These are phyloP conservation scores for Starmerella powellii DNA, from an alignment of 805 yeast genomes.

Conservation along the genomic window DNA sequence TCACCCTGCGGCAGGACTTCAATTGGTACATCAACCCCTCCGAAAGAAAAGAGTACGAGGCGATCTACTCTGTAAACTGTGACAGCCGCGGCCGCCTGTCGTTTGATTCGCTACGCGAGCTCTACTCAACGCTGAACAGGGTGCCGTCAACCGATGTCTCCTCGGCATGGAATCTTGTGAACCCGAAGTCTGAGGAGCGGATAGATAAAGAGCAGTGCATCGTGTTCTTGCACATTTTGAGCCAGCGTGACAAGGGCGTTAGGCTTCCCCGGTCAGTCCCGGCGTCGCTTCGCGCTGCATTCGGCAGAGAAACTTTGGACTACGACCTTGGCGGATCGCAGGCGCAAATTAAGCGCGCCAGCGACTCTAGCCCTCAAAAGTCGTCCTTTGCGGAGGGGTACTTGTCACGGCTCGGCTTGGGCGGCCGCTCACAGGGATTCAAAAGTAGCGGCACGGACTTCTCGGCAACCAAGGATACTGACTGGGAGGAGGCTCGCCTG, in stretches of 20 bases:
- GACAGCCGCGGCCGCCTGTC: constrained; percentile 72
- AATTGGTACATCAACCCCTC: constrained; percentile 96
- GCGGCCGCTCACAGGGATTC: constrained; percentile 26
- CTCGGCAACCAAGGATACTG: constrained; percentile 48
- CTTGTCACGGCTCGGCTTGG: constrained; percentile 34
- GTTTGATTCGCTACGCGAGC: constrained; percentile 55
- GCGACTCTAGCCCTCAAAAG: constrained; percentile 11
- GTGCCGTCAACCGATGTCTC: constrained; percentile 78
- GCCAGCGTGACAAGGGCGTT: constrained; percentile 75
- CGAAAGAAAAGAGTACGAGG: constrained; percentile 66
- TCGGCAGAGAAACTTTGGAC: constrained; percentile 70
- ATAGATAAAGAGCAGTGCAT: constrained; percentile 89
- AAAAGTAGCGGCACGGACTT: constrained; percentile 47
- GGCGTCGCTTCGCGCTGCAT: constrained; percentile 77
- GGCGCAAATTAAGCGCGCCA: constrained; percentile 34
- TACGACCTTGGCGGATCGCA: constrained; percentile 41
- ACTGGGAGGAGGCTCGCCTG: constrained; percentile 84
- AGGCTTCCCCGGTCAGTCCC: constrained; percentile 93
- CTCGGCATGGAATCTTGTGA: constrained; percentile 89
- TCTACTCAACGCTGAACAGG: constrained; percentile 54
- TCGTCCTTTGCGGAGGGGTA: constrained; percentile 27
- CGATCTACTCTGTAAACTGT: constrained; percentile 58
- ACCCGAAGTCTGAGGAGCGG: constrained; percentile 75
- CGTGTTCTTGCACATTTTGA: constrained; percentile 79
- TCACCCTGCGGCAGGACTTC: constrained; percentile 52